Evolutionary conservation across 2,329 filamentous ascomycete species (phyloP), one percentile per base, ranked within the genome.

Genomic region (Dothistroma pini): DNA sequence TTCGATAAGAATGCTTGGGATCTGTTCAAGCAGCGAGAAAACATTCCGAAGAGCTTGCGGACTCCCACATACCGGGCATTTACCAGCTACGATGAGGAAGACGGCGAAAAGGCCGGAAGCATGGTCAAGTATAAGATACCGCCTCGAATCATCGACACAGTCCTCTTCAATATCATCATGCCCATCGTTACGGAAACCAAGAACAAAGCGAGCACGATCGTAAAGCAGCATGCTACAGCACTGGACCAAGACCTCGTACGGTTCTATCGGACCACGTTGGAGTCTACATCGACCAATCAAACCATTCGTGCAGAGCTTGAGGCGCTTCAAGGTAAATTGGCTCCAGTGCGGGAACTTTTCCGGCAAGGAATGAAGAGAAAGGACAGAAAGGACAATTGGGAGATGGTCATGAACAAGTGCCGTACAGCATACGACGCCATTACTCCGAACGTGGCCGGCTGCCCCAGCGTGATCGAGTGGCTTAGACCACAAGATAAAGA

Each of bases 121-220:
- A 38, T 38, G 35, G 35, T 38, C 35, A 38, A 38, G 9, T 38
- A 38, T 14, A 38, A 38, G 35, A 9, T 38, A 38, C 35, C 35
- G 7, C 35, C 35, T 38, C 35, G 35, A 59, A 83, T 90, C 3
- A 78, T 89, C 5, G 88, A 91, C 68, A 79, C 81, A 41, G 75
- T 91, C 0, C 67, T 68, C 31, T 71, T 71, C 56, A 29, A 69
- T 0, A 54, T 69, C 2, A 58, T 75, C 7, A 55, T 66, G 11
- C 71, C 71, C 1, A 56, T 64, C 8, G 63, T 70, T 6, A 34
- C 64, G 19, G 58, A 63, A 4, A 60, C 66, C 5, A 55, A 68
- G 2, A 16, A 61, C 7, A 48, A 64, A 19, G 64, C 68, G 2
- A 34, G 54, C n/a, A 50, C 48, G 6, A 57, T 61, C 3, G 54